Evolutionary conservation across 2,329 filamentous ascomycete genomes (phyloP), one percentile per base, ranked within the genome.

Genomic region (Colletotrichum sp.): DNA sequence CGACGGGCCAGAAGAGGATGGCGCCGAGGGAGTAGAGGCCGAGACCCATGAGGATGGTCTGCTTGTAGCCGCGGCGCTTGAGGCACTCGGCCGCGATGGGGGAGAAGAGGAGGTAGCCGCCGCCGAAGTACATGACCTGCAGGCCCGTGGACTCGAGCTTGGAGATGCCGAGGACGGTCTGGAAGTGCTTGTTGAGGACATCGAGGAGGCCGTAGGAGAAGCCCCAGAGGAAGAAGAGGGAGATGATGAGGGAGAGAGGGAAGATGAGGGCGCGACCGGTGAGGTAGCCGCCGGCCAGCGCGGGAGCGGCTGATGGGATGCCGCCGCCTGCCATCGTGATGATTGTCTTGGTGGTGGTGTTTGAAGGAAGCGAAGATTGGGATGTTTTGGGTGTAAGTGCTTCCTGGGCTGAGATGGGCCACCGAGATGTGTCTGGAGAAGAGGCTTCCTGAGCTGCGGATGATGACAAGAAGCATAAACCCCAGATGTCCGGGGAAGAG

Each of bases 21-120:
- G 88, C 90, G 21, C 90, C 90, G 52, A 91, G 74, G 3, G 91
- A 92, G 83, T 95, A 94, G 61, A 95, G 88, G 70, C 84, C 87
- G 8, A 95, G 87, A 32, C 94, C 90, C 71, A 88, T 85, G 71
- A 88, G 81, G 79, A 87, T 87, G 30, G 85, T 87, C 76, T 83
- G 71, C 77, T 85, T 86, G 81, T 87, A 87, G 36, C 86, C 86
- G 74, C 83, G 85, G 76, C 85, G 82, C 79, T 85, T 85, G 58
- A 87, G 78, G 67, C 86, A 82, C 71, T 86, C 84, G 48, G 84
- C 85, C 52, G 85, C 85, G 67, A 81, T 80, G 32, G 85, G 83
- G 18, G 84, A 84, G 82, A 83, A 86, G 77, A 82, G 78, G 36
- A 86, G 82, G 82, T 86, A 86, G 78, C 84, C 83, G 68, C 83